A percentile compares a stretch with the other conserved stretches of the same genome.
Conservation (phyloP, 345 rosid species). For the Brassica juncea region DNA sequence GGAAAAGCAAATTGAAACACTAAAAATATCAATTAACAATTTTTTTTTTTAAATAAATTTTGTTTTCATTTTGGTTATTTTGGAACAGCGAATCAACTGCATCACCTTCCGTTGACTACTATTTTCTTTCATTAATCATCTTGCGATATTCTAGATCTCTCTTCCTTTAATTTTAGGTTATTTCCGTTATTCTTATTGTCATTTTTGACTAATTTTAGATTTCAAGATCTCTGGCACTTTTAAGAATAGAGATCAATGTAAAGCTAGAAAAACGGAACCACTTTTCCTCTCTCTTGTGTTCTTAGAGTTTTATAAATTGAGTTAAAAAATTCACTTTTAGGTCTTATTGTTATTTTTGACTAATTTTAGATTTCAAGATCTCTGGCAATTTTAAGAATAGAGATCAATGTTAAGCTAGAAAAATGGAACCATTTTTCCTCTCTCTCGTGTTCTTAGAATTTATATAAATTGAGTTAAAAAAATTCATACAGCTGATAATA, state of each 20-base stretch:
- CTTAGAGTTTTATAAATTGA: not conserved
- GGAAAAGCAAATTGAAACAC: slow-evolving; percentile 24
- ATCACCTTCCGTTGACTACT: slow-evolving; percentile 33
- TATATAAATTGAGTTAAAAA: not conserved
- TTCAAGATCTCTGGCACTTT: not conserved
- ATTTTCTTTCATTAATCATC: slow-evolving; percentile 28
- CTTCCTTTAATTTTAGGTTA: not conserved
- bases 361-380: not conserved
- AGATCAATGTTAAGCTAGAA: not conserved
- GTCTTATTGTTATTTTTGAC: not conserved
- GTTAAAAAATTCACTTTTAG: not conserved
- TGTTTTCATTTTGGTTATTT: slow-evolving; percentile 36
- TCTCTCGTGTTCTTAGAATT: not conserved
- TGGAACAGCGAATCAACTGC: slow-evolving; percentile 36
- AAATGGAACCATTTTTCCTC: not conserved
- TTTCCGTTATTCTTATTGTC: slow-evolving; percentile 1
- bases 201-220: not conserved
- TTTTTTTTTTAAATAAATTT: not conserved
- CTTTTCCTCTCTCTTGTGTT: not conserved
- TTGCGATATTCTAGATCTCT: slow-evolving; percentile 19
- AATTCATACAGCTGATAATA: too few species aligned
- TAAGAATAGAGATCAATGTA: not conserved
- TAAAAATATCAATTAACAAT: slow-evolving; percentile 26
- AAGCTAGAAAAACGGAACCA: not conserved
- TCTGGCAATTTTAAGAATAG: not conserved